Percentiles rank a stretch among this genome's conserved stretches.
phyloP scores from a whole-genome alignment of 768 basidiomycete species.

The Macrocybe gigantea region DNA sequence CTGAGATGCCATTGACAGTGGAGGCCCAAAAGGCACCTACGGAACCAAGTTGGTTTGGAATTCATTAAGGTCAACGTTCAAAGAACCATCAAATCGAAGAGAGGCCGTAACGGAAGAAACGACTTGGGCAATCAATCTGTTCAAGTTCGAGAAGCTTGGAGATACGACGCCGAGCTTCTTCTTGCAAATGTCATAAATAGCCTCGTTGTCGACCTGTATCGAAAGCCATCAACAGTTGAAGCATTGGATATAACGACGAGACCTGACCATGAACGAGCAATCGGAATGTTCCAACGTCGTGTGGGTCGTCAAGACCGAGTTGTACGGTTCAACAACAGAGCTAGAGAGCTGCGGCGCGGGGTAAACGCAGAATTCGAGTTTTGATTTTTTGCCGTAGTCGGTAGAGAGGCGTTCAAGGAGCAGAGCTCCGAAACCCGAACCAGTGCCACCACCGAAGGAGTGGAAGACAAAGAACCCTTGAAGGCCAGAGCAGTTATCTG shows the following conservation, averaged over 20 bases:
- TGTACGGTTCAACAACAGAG: conserved; percentile 99
- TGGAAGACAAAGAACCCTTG: conserved; percentile 99
- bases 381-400: conserved; percentile 99
- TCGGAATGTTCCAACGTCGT: conserved; percentile 99
- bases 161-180: conserved; percentile 79
- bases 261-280: conserved; percentile 94
- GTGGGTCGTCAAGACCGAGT: conserved; percentile 96
- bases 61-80: conserved; percentile 96
- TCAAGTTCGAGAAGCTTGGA: conserved; percentile 91
- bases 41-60: conserved; percentile 99
- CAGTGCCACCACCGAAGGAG: conserved; percentile 99
- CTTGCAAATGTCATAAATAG: conserved; percentile 99
- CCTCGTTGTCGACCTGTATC: conserved; percentile 91
- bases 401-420: conserved; percentile 94
- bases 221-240: conserved; percentile 3
- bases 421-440: conserved; percentile 98
- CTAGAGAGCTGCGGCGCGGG: conserved; percentile 91
- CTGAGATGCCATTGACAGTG: conserved; percentile 3
- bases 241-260: conserved; percentile 2
- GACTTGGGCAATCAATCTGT: conserved; percentile 96
- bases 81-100: conserved; percentile 92
- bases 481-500: conserved; percentile 96
- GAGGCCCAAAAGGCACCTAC: conserved; percentile 40
- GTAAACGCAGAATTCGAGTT: conserved; percentile 97
- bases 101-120: conserved; percentile 98